A percentile compares a stretch with the other conserved stretches of the same genome.
These are phyloP conservation scores for Psilocybe mexicana DNA, from an alignment of 1,284 basidiomycete species.

Conservation along the genomic window DNA sequence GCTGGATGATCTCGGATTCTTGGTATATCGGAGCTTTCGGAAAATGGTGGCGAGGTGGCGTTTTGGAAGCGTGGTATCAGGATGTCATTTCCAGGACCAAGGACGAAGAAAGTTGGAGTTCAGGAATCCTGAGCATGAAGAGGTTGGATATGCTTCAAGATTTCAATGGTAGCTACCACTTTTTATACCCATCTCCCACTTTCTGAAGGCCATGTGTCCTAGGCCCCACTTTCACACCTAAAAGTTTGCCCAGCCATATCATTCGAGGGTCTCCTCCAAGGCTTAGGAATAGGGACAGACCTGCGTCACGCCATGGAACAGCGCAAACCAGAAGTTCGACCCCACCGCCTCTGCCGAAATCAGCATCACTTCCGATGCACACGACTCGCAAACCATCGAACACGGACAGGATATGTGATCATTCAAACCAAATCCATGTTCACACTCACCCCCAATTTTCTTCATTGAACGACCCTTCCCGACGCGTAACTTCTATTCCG, in stretches of 20 bases:
- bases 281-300: constrained; percentile 59
- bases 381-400: constrained; percentile 42
- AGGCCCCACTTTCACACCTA: constrained; percentile 55
- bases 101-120: constrained; percentile 72
- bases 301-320: constrained; percentile 39
- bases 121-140: constrained; percentile 71
- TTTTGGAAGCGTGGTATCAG: constrained; percentile 70
- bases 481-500: constrained; percentile 34
- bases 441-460: constrained; percentile 29
- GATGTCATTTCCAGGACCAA: constrained; percentile 63
- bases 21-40: constrained; percentile 91
- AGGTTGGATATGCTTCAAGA: constrained; percentile 64
- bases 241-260: constrained; percentile 42
- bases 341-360: constrained; percentile 81
- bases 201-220: constrained; percentile 8
- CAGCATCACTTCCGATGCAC: constrained; percentile 75
- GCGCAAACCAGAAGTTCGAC: constrained; percentile 56
- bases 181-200: background rate
- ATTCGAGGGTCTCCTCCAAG: constrained; percentile 50
- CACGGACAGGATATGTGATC: constrained; percentile 31
- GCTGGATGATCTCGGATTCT: constrained; percentile 62
- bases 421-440: constrained; percentile 36
- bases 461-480: constrained; percentile 36
- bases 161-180: constrained; percentile 51
- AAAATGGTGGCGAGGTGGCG: constrained; percentile 82